Conservation (phyloP, 768 basidiomycete genomes). For the Podaxis mareebaensis region DNA sequence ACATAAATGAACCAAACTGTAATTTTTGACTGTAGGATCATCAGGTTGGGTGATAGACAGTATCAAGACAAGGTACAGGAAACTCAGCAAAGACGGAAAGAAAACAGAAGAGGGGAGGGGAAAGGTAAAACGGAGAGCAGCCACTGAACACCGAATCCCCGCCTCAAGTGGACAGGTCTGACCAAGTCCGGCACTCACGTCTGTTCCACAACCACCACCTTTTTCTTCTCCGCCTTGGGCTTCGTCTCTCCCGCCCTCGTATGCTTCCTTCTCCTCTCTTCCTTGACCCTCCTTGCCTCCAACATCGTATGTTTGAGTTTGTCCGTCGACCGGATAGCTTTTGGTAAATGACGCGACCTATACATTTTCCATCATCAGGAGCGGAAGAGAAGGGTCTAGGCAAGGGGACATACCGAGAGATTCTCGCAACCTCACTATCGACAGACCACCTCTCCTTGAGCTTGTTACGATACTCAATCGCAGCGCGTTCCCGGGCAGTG, state of each 20-base stretch:
- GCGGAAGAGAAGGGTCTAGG: background rate
- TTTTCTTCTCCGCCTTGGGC: conserved; percentile 91
- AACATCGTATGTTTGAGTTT: conserved; percentile 93
- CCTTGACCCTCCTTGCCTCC: conserved; percentile 86
- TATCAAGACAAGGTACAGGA: no score
- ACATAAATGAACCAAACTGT: no score
- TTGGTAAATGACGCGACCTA: conserved; percentile 83
- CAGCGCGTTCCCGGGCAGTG: conserved; percentile 86
- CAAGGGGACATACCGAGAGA: conserved; percentile 64
- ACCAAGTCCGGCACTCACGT: conserved; percentile 30
- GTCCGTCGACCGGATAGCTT: conserved; percentile 84
- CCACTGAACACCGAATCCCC: no score
- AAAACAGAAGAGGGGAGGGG: no score
- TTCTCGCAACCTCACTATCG: conserved; percentile 77
- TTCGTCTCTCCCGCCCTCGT: conserved; percentile 83
- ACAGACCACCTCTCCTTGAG: conserved; percentile 89
- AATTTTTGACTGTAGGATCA: no score
- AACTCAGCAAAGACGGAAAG: no score
- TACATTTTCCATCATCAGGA: conserved; percentile 2
- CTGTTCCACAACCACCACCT: conserved; percentile 82
- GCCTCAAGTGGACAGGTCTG: no score
- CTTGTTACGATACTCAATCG: conserved; percentile 89
- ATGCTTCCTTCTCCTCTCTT: conserved; percentile 89
- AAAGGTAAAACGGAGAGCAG: no score
- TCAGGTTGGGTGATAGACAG: no score